A percentile compares a stretch with the other conserved stretches of the same genome.
phyloP scores from a whole-genome alignment of 2,329 filamentous ascomycete species.

The Aspergillus felis region DNA sequence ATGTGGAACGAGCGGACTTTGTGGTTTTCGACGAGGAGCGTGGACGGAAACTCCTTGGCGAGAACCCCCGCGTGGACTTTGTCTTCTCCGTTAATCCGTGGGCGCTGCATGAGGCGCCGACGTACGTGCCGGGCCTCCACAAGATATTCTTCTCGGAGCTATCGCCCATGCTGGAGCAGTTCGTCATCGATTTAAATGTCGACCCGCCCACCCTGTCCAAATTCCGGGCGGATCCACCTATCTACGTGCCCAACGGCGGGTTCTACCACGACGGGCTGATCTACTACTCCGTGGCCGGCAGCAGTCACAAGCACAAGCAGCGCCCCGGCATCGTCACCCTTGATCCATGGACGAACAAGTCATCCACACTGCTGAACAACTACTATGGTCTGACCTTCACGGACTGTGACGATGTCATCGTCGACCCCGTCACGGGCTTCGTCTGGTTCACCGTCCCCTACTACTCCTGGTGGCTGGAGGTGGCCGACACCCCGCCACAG shows the following conservation, averaged over 20 bases:
- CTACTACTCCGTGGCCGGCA: slow-evolving; percentile 3
- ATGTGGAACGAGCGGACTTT: slow-evolving; percentile 13
- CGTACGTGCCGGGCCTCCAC: slow-evolving; percentile 1
- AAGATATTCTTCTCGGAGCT: slow-evolving; percentile 3
- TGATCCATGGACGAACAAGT: neutral
- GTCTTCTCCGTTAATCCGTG: slow-evolving; percentile 1
- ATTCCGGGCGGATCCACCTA: slow-evolving; percentile 1
- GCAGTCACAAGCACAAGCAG: neutral
- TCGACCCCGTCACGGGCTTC: slow-evolving; percentile 1
- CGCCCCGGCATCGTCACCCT: slow-evolving; percentile 2
- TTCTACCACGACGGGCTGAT: slow-evolving; percentile 1
- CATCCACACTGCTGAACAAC: slow-evolving; percentile 1
- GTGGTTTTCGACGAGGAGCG: slow-evolving; percentile 4
- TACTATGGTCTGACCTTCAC: slow-evolving; percentile 4
- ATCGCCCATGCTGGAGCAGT: neutral
- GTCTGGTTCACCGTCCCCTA: slow-evolving; percentile 5
- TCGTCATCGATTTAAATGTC: slow-evolving; percentile 1
- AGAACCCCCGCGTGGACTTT: neutral
- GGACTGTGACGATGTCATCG: slow-evolving; percentile 2
- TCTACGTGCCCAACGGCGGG: slow-evolving; percentile 1
- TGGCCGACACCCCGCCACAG: neutral
- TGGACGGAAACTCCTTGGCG: neutral
- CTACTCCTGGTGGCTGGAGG: neutral
- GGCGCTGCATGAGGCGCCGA: slow-evolving; percentile 1
- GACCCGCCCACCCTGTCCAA: slow-evolving; percentile 1